These are phyloP conservation scores for Vitis rotundifolia DNA, from an alignment of 164 flowering plant genomes.

Conservation along the genomic window DNA sequence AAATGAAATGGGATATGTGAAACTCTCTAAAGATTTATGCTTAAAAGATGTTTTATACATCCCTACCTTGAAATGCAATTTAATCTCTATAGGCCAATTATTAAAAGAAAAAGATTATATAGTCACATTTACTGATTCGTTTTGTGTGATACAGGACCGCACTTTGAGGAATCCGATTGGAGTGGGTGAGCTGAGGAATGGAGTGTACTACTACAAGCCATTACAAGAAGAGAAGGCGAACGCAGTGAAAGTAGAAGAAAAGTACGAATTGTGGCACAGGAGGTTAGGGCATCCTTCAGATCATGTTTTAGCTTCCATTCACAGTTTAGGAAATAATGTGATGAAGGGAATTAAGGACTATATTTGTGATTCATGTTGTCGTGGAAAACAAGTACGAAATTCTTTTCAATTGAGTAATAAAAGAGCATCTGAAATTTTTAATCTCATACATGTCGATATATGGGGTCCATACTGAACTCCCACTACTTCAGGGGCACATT, in stretches of 20 bases:
- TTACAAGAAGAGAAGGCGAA: too few relatives aligned
- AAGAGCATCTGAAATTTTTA: background rate
- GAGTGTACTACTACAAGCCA: background rate
- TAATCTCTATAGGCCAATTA: too few relatives aligned
- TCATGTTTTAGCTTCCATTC: background rate
- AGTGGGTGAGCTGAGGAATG: background rate
- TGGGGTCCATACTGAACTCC: background rate
- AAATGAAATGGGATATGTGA: too few relatives aligned
- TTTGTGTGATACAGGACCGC: background rate
- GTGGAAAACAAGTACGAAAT: slow-evolving; percentile 1
- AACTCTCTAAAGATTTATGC: too few relatives aligned
- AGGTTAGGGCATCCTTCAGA: background rate
- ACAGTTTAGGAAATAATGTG: too few relatives aligned
- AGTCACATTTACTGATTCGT: background rate
- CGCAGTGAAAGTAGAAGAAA: too few relatives aligned
- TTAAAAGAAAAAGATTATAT: too few relatives aligned
- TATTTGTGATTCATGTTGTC: background rate
- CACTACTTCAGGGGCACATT: background rate
- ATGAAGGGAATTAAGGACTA: too few relatives aligned
- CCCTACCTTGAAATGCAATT: too few relatives aligned
- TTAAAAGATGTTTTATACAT: too few relatives aligned
- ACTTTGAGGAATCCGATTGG: background rate
- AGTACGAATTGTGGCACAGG: background rate
- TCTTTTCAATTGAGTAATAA: background rate
- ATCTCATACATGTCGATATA: background rate